Percentiles rank a stretch among this genome's conserved stretches.
Conservation (phyloP, 2,329 filamentous ascomycete genomes). For the Penicillium janthinellum region DNA sequence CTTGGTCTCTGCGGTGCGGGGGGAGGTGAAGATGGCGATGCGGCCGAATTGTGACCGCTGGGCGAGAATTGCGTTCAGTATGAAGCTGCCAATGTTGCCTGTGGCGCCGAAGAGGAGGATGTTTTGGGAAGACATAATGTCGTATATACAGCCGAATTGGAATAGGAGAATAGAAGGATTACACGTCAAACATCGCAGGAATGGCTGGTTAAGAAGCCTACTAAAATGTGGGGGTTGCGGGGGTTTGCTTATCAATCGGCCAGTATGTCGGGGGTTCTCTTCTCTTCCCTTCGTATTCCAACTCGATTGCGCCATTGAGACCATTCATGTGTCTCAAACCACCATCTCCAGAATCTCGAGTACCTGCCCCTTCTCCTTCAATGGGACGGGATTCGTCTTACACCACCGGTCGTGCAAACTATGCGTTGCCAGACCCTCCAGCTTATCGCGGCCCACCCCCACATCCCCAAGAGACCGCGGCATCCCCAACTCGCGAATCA, state of each 20-base stretch:
- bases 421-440: conserved; percentile 49
- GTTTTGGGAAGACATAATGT: conserved; percentile 35
- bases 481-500: conserved; percentile 57
- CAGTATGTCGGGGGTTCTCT: background rate
- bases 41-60: conserved; percentile 51
- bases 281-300: background rate
- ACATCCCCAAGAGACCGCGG: conserved; percentile 57
- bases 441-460: conserved; percentile 51
- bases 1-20: conserved; percentile 55
- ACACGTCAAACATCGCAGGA: background rate
- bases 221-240: conserved; percentile 12
- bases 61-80: conserved; percentile 53
- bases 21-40: conserved; percentile 61
- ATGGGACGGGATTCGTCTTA: conserved; percentile 23
- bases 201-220: too few species aligned
- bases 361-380: conserved; percentile 25
- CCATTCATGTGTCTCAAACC: background rate
- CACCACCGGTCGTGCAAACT: conserved; percentile 28
- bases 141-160: background rate
- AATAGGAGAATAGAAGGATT: background rate
- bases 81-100: conserved; percentile 53
- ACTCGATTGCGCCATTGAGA: background rate
- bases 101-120: conserved; percentile 58
- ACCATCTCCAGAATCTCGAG: conserved; percentile 29
- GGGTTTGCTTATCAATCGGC: conserved; percentile 23